Base-by-base conservation (phyloP, 495 filamentous ascomycete species). In the Margaritispora aquatica region DNA sequence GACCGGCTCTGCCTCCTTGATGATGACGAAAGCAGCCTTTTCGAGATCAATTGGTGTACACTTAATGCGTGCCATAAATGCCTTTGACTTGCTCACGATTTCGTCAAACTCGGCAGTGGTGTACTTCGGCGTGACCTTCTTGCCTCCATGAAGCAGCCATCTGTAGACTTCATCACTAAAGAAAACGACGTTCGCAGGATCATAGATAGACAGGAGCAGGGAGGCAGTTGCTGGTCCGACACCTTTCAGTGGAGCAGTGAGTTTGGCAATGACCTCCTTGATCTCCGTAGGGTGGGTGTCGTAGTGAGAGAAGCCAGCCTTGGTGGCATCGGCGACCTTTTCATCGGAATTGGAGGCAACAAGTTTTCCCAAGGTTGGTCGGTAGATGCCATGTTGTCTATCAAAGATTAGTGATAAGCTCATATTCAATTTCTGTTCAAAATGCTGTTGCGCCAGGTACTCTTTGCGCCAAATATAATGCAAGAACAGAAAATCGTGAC, bases 141-240 rank as follows among this genome's bases (percentile, higher is more conserved):
- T 72, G 38, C 74, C 81, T 46, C 69, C 70, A 63, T 65, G 66
- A 68, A 76, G 80, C 15, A 88, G 64, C 86, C 86, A 92, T 57
- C 83, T 75, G 67, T 81, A 91, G 21, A 83, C 73, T 72, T 92
- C 88, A 62, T 93, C 88, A 26, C 85, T 86, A 71, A 88, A 92
- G 69, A 91, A 93, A 0, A 88, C 82, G 11, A 85, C 74, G 20
- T 77, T 71, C 0, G 73, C 66, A 0, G 77, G 71, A n/a, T 84
- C 79, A 54, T 77, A 76, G 2, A 85, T 77, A 0, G 85, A 81
- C 1, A 92, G 76, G 1, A 92, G 70, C 23, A 93, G 73, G 1
- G 86, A 89, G 0, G 85, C 87, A 0, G 88, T 90, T 7, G 89
- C 88, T 24, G 84, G 83, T 0, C 89, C 89, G 51, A 92, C 79